Percentiles rank a stretch among this genome's conserved stretches.
Conservation (phyloP, 2,329 filamentous ascomycete genomes). For the Cryphonectria radicalis region DNA sequence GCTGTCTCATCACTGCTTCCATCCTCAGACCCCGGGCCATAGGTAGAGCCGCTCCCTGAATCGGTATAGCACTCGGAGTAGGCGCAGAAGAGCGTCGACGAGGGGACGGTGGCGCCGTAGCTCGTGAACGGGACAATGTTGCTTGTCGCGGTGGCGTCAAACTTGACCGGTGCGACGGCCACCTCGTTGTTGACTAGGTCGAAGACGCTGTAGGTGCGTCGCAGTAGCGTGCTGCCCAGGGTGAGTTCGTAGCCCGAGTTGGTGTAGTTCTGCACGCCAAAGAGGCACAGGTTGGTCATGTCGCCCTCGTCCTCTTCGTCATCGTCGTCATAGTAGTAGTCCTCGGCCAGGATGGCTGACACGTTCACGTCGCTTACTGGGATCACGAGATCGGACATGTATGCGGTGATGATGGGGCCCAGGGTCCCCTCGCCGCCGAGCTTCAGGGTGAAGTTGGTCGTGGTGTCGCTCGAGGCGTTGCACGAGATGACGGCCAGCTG, state of each 20-base stretch:
- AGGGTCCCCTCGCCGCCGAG: slow-evolving; percentile 32
- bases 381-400: slow-evolving; percentile 38
- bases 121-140: slow-evolving; percentile 36
- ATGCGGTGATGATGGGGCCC: slow-evolving; percentile 36
- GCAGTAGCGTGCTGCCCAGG: slow-evolving; percentile 36
- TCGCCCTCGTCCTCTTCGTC: not conserved
- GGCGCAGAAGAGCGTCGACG: slow-evolving; percentile 33
- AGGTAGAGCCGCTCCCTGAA: not conserved
- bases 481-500: slow-evolving; percentile 35
- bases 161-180: slow-evolving; percentile 38
- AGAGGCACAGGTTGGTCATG: slow-evolving; percentile 33
- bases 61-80: slow-evolving; percentile 15
- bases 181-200: slow-evolving; percentile 40
- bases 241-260: slow-evolving; percentile 25
- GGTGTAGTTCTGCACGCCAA: slow-evolving; percentile 38
- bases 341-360: not conserved
- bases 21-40: not conserved
- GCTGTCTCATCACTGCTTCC: not conserved
- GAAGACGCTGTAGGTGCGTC: slow-evolving; percentile 41
- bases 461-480: slow-evolving; percentile 30
- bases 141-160: slow-evolving; percentile 29
- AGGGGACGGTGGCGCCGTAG: slow-evolving; percentile 36
- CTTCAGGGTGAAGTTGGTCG: slow-evolving; percentile 34
- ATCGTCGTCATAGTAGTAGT: not conserved
- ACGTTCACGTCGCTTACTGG: slow-evolving; percentile 22